phyloP scores from a whole-genome alignment of 2,329 filamentous ascomycete species.

The Aspergillus texensis region DNA sequence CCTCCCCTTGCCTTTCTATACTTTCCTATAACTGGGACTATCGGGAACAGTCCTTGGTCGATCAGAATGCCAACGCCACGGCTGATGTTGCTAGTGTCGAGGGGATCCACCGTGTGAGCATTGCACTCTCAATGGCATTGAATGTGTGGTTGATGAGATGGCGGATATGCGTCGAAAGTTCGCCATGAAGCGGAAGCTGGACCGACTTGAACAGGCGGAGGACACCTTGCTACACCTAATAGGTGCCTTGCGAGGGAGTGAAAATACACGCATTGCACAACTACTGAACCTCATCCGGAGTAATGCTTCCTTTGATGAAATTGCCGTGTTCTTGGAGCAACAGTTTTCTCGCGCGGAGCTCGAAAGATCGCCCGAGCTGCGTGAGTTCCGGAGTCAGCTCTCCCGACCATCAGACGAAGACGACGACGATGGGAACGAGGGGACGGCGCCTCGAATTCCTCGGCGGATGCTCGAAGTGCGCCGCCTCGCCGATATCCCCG shows the following conservation, averaged over 20 bases:
- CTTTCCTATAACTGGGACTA: too few species aligned
- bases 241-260: slow-evolving; percentile 23
- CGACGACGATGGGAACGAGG: background rate
- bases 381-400: slow-evolving; percentile 17
- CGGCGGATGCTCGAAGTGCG: slow-evolving; percentile 27
- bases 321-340: slow-evolving; percentile 22
- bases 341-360: slow-evolving; percentile 19
- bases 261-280: slow-evolving; percentile 21
- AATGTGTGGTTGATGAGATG: slow-evolving; percentile 30
- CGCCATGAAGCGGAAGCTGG: slow-evolving; percentile 27
- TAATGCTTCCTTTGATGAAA: slow-evolving; percentile 26
- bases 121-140: slow-evolving; percentile 29
- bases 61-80: background rate
- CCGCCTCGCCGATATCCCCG: slow-evolving; percentile 29
- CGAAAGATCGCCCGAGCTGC: slow-evolving; percentile 19
- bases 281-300: slow-evolving; percentile 31
- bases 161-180: slow-evolving; percentile 33
- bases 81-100: slow-evolving; percentile 24
- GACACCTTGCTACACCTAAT: slow-evolving; percentile 22
- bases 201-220: slow-evolving; percentile 21
- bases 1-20: background rate
- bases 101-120: slow-evolving; percentile 32
- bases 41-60: too few species aligned
- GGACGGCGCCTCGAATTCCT: background rate
- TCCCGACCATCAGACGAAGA: slow-evolving; percentile 13